phyloP scores from a whole-genome alignment of 495 filamentous ascomycete species.

The Daldinia decipiens region DNA sequence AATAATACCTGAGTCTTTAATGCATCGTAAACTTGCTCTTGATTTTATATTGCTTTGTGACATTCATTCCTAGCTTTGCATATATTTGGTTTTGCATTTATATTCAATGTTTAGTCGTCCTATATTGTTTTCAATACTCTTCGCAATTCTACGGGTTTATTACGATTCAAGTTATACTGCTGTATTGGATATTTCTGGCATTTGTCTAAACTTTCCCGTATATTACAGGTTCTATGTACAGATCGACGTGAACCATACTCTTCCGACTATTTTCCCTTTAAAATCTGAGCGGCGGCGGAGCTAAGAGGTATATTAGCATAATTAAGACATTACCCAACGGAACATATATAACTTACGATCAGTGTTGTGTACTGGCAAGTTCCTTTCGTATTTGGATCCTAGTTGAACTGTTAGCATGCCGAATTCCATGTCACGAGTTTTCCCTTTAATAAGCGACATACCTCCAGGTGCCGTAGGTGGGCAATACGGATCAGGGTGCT shows the following conservation, averaged over 20 bases:
- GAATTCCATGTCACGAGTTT: slow-evolving; percentile 27
- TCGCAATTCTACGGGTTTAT: neutral
- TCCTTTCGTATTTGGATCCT: slow-evolving; percentile 98
- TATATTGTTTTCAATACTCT: neutral
- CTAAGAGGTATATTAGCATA: slow-evolving; percentile 40
- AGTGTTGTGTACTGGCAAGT: slow-evolving; percentile 79
- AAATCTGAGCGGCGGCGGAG: slow-evolving; percentile 59
- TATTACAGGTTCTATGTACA: slow-evolving; percentile 47
- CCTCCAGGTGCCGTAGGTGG: slow-evolving; percentile 93
- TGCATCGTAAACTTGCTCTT: neutral
- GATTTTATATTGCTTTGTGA: neutral
- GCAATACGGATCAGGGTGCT: slow-evolving; percentile 93
- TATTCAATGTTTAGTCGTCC: neutral
- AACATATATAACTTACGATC: slow-evolving; percentile 71
- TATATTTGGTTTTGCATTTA: too few relatives aligned
- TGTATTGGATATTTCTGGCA: neutral
- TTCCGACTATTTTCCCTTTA: slow-evolving; percentile 44
- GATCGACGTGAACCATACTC: slow-evolving; percentile 7
- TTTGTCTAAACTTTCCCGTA: slow-evolving; percentile 16
- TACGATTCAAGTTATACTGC: neutral
- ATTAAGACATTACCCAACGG: slow-evolving; percentile 24
- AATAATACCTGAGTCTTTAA: slow-evolving; percentile 15
- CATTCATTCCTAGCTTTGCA: too few relatives aligned
- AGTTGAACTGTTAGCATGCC: slow-evolving; percentile 34
- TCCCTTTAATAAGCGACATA: slow-evolving; percentile 55